These are phyloP conservation scores for Wickerhamomyces ciferrii DNA, from an alignment of 805 yeast species.

Conservation along the genomic window DNA sequence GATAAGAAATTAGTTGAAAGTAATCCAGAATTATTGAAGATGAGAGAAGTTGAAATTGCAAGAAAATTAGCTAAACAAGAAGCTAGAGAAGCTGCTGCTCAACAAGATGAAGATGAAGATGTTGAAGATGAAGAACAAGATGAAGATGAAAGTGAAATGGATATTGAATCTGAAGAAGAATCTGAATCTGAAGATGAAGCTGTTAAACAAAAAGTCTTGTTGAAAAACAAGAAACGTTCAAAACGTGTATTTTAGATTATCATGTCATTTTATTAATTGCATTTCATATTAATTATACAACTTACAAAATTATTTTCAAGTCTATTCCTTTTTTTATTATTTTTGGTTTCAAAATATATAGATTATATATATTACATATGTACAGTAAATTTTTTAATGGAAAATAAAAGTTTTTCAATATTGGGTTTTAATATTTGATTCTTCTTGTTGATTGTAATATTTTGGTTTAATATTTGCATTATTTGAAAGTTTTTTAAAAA, in stretches of 20 bases:
- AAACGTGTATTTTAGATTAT: constrained; percentile 13
- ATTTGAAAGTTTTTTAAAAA: constrained; percentile 31
- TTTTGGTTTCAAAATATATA: too few relatives aligned
- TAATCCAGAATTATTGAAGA: constrained; percentile 83
- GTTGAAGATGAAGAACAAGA: constrained; percentile 43
- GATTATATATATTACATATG: neutral
- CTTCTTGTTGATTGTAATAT: neutral
- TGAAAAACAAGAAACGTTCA: constrained; percentile 25
- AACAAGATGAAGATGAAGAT: constrained; percentile 39
- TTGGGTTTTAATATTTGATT: neutral
- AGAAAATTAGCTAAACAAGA: constrained; percentile 68
- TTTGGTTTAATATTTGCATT: constrained; percentile 7
- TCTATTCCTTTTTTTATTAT: neutral
- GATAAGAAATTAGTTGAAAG: constrained; percentile 86
- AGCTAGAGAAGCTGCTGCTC: constrained; percentile 45
- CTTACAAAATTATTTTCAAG: neutral
- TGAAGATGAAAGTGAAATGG: constrained; percentile 44
- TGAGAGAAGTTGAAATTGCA: constrained; percentile 90
- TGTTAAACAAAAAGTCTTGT: constrained; percentile 36
- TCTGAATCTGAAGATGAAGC: constrained; percentile 54
- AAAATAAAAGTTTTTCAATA: neutral
- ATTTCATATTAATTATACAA: neutral
- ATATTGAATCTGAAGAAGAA: constrained; percentile 54
- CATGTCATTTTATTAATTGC: neutral
- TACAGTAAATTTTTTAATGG: neutral